A percentile compares a stretch with the other conserved stretches of the same genome.
Evolutionary conservation across 805 yeast genomes (phyloP).

Genomic region (Starmerella asiatica): DNA sequence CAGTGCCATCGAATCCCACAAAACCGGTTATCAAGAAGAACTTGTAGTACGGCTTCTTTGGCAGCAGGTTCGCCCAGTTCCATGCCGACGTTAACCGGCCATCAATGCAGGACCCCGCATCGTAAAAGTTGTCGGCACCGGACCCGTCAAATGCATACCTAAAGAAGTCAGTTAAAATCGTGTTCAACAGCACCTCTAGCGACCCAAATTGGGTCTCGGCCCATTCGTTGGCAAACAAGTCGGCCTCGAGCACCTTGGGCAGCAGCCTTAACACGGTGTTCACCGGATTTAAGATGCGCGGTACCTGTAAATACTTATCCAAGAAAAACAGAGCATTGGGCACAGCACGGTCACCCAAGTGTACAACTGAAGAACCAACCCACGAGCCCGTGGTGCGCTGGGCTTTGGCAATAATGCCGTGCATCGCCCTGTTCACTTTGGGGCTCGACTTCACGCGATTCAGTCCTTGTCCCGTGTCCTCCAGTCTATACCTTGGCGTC

Average conservation of each 20-base stretch:
- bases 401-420: slow-evolving; percentile 50
- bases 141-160: slow-evolving; percentile 59
- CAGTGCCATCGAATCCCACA: slow-evolving; percentile 61
- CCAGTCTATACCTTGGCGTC: slow-evolving; percentile 38
- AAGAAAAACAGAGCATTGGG: slow-evolving; percentile 70
- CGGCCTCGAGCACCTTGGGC: slow-evolving; percentile 40
- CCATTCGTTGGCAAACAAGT: slow-evolving; percentile 28
- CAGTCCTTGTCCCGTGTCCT: slow-evolving; percentile 70
- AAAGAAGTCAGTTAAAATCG: slow-evolving; percentile 39
- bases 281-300: slow-evolving; percentile 61
- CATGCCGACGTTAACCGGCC: slow-evolving; percentile 71
- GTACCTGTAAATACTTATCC: slow-evolving; percentile 70
- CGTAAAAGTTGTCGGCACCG: slow-evolving; percentile 72
- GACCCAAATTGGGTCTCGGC: slow-evolving; percentile 47
- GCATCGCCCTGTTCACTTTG: slow-evolving; percentile 53
- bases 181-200: slow-evolving; percentile 37
- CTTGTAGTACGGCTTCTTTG: slow-evolving; percentile 51
- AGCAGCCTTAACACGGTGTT: slow-evolving; percentile 45
- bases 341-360: slow-evolving; percentile 70
- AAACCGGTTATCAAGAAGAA: slow-evolving; percentile 56
- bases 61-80: slow-evolving; percentile 64
- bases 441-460: slow-evolving; percentile 69
- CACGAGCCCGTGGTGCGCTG: slow-evolving; percentile 50
- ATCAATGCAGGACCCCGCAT: slow-evolving; percentile 75
- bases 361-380: slow-evolving; percentile 74